Evolutionary conservation across 164 flowering plant species (phyloP), one percentile per base, ranked within the genome.

Genomic region (Magnolia kwangsiensis): DNA sequence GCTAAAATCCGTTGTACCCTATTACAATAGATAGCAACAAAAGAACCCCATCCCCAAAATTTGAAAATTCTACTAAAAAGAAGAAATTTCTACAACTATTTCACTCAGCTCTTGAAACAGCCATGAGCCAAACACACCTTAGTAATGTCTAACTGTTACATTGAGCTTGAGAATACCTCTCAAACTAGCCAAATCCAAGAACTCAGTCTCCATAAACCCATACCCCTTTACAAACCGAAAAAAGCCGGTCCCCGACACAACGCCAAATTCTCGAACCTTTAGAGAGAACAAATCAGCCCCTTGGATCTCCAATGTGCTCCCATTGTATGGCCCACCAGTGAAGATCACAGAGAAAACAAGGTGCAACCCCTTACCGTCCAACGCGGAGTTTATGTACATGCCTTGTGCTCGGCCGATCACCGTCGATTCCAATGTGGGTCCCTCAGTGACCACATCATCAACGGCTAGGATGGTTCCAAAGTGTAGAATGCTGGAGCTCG

Each of bases 261-360:
- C 67, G 58, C 68, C 29, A 29, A 76, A 70, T 67, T 76, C 78
- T 8, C 78, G 18, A 37, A 69, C 58, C 78, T 58, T 61, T 67
- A 69, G 9, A 16, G 63, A 45, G 69, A 58, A 76, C 31, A 61
- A 18, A 49, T 76, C 74, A 13, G 74, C 67, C 20, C 78, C 78
- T 51, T 76, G 78, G n/a, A 76, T 76, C 74, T 76, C 78, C 67
- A 76, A 66, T 31, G 74, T 69, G 74, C 78, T 76, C n/a, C 78
- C 78, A 23, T 71, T 76, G 74, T 21, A 69, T 50, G 31, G 51
- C 45, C 78, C 78, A 23, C 70, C 68, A n/a, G 74, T 70, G 68
- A 76, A 58, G 10, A 69, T 50, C 21, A 76, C 67, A 8, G 78
- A 76, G 69, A 76, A 76, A 9, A 70, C 68, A 19, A 76, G 73